A percentile compares a stretch with the other conserved stretches of the same genome.
phyloP scores from a whole-genome alignment of 176 grass and related monocot genomes.

The Eremochloa ophiuroides region DNA sequence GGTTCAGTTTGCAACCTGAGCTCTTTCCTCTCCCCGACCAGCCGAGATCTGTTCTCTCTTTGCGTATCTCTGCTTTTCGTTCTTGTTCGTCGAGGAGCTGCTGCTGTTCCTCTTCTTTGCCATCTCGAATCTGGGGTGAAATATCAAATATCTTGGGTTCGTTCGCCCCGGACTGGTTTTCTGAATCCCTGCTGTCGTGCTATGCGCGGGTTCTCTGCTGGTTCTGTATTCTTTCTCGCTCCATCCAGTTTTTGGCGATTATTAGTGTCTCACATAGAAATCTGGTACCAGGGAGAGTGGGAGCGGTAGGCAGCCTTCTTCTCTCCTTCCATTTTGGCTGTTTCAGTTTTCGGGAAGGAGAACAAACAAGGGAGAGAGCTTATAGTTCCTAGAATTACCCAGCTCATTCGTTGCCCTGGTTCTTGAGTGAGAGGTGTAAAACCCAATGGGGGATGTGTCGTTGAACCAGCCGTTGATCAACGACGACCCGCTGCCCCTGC shows the following conservation, averaged over 20 bases:
- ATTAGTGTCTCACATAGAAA: background rate
- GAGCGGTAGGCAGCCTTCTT: background rate
- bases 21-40: background rate
- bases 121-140: background rate
- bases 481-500: background rate
- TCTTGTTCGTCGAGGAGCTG: background rate
- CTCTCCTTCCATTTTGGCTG: background rate
- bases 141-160: background rate
- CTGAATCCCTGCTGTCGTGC: background rate
- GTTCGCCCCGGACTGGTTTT: background rate
- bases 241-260: background rate
- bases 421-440: background rate
- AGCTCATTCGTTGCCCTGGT: background rate
- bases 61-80: background rate
- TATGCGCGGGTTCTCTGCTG: background rate
- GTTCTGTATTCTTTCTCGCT: background rate
- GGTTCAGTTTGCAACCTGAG: background rate
- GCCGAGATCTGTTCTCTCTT: background rate
- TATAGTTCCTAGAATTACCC: background rate
- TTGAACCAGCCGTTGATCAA: conserved; percentile 25
- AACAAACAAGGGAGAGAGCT: background rate
- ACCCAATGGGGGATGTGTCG: conserved; percentile 37
- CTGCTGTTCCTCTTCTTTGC: background rate
- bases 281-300: too few species aligned
- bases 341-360: background rate